phyloP scores from a whole-genome alignment of 164 flowering plant species.

The Protea cynaroides region DNA sequence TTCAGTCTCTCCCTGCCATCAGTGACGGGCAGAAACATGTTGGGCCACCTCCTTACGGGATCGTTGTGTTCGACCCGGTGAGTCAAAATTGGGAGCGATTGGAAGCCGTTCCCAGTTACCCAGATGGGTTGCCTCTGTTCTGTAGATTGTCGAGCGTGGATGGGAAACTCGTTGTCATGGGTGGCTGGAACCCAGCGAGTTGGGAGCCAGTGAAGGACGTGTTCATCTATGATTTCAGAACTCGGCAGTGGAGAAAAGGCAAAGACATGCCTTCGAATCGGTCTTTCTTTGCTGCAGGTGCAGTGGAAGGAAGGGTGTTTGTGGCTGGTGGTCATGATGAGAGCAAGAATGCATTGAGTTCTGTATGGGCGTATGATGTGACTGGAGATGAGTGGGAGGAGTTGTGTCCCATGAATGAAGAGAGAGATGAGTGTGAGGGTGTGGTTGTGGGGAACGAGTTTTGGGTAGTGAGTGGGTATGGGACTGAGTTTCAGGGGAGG shows the following conservation, averaged over 20 bases:
- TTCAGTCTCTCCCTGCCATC: conserved; percentile 27
- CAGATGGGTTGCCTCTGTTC: conserved; percentile 63
- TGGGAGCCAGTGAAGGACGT: conserved; percentile 55
- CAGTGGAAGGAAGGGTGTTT: conserved; percentile 30
- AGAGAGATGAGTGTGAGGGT: conserved; percentile 87
- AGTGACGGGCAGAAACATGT: conserved; percentile 15
- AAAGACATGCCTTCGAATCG: conserved; percentile 53
- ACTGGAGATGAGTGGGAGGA: conserved; percentile 77
- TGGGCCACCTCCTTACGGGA: conserved; percentile 35
- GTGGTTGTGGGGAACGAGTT: conserved; percentile 48
- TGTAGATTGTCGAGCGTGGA: conserved; percentile 48
- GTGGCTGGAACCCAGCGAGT: conserved; percentile 52
- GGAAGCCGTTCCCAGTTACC: conserved; percentile 38
- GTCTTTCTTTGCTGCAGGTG: conserved; percentile 61
- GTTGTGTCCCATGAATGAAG: conserved; percentile 28
- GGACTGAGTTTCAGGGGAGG: conserved; percentile 59
- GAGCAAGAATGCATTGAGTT: conserved; percentile 62
- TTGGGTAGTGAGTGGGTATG: conserved; percentile 86
- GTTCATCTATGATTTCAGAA: conserved; percentile 52
- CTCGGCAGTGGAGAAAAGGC: conserved; percentile 46
- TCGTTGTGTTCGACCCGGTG: conserved; percentile 46
- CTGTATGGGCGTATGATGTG: conserved; percentile 57
- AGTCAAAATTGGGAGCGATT: conserved; percentile 44
- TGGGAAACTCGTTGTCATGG: conserved; percentile 59
- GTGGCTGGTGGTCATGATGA: conserved; percentile 89